These are phyloP conservation scores for Thinopyrum obtusiflorum DNA, from an alignment of 202 grass and related monocot genomes.

Conservation along the genomic window DNA sequence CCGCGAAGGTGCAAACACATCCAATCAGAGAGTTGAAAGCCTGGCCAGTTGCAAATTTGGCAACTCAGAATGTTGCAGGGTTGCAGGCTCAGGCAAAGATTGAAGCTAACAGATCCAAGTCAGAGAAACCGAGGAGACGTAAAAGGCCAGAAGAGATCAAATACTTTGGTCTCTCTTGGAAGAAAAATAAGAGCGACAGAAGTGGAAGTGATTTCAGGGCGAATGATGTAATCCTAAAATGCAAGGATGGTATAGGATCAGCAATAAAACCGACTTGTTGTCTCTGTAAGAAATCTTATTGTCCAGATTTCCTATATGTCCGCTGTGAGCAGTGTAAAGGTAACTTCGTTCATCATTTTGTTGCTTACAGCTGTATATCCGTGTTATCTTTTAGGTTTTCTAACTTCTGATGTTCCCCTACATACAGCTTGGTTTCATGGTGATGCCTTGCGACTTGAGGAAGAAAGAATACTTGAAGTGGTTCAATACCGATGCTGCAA, in stretches of 20 bases:
- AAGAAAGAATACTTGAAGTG: slow-evolving; percentile 68
- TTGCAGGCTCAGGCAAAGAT: slow-evolving; percentile 33
- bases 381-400: slow-evolving; percentile 34
- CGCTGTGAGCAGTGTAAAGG: slow-evolving; percentile 75
- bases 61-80: slow-evolving; percentile 22
- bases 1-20: neutral
- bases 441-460: slow-evolving; percentile 79
- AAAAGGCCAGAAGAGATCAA: slow-evolving; percentile 41
- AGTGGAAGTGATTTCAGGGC: slow-evolving; percentile 65
- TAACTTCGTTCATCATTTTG: slow-evolving; percentile 41
- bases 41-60: slow-evolving; percentile 17
- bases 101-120: slow-evolving; percentile 37
- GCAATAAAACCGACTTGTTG: slow-evolving; percentile 62
- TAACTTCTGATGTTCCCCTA: slow-evolving; percentile 27
- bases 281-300: slow-evolving; percentile 70
- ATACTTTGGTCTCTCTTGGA: slow-evolving; percentile 90
- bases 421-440: slow-evolving; percentile 89
- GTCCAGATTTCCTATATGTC: slow-evolving; percentile 69
- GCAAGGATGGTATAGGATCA: slow-evolving; percentile 49
- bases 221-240: slow-evolving; percentile 80
- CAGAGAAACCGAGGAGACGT: slow-evolving; percentile 49
- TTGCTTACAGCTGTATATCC: slow-evolving; percentile 28
- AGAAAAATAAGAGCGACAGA: slow-evolving; percentile 52
- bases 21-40: neutral
- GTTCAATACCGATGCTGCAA: slow-evolving; percentile 78